phyloP scores from a whole-genome alignment of 805 yeast genomes.

The Jamesozyma lodderae region DNA sequence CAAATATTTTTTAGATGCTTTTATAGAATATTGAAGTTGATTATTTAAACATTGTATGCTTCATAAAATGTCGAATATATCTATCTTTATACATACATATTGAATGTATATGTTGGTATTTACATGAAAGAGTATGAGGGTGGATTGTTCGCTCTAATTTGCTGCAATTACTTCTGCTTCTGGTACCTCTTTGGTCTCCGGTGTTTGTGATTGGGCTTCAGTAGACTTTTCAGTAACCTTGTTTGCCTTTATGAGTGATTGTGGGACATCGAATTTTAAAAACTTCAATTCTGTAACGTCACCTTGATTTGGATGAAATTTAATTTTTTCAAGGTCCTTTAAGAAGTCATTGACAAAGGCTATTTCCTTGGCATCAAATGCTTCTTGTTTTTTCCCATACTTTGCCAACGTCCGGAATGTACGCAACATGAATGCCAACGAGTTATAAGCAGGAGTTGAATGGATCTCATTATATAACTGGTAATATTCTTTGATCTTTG shows the following conservation, averaged over 20 bases:
- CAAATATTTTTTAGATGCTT: too few species aligned
- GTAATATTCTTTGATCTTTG: slow-evolving; percentile 14
- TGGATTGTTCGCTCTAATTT: too few species aligned
- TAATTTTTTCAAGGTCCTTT: background rate
- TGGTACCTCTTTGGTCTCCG: background rate
- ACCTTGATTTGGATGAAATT: slow-evolving; percentile 2
- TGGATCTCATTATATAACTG: slow-evolving; percentile 14
- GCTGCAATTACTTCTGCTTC: background rate
- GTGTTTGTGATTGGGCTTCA: background rate
- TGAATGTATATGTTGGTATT: too few species aligned
- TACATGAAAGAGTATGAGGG: background rate
- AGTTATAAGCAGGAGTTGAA: slow-evolving; percentile 6
- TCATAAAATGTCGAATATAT: too few species aligned
- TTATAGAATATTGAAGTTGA: too few species aligned
- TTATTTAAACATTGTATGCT: too few species aligned
- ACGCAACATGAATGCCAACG: slow-evolving; percentile 7
- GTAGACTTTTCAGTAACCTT: background rate
- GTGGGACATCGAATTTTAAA: background rate
- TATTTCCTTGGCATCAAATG: background rate
- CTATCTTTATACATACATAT: too few species aligned
- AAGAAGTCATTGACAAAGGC: background rate
- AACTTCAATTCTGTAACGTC: slow-evolving; percentile 2
- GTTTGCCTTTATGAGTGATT: background rate
- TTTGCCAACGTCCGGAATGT: background rate
- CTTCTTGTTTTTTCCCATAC: background rate